Evolutionary conservation across 2,329 filamentous ascomycete genomes (phyloP).

Genomic region (Daldinia sp.): DNA sequence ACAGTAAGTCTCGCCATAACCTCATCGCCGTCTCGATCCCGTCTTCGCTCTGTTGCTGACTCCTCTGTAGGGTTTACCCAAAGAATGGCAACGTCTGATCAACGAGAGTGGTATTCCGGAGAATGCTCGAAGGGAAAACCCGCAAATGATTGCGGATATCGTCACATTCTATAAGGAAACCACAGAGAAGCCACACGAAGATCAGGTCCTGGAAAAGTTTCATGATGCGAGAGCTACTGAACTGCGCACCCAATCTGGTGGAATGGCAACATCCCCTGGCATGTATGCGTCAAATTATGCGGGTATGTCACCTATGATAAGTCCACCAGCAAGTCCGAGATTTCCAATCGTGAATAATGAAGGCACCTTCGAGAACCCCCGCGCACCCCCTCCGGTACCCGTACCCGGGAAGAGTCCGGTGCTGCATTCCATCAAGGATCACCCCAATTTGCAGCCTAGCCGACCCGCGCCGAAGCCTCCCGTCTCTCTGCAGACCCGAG

Average conservation of each 20-base stretch:
- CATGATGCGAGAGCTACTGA: conserved; percentile 80
- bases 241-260: conserved; percentile 59
- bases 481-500: conserved; percentile 68
- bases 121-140: conserved; percentile 94
- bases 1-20: conserved; percentile 70
- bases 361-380: conserved; percentile 96
- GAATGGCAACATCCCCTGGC: conserved; percentile 63
- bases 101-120: conserved; percentile 96
- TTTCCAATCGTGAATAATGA: conserved; percentile 87
- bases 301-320: conserved; percentile 73
- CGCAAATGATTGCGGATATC: conserved; percentile 94
- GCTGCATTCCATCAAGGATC: conserved; percentile 61
- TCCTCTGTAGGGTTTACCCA: conserved; percentile 80
- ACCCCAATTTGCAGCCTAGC: conserved; percentile 76
- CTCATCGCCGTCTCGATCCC: conserved; percentile 20
- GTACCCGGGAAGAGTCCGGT: conserved; percentile 61
- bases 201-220: conserved; percentile 96
- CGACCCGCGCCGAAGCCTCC: conserved; percentile 92
- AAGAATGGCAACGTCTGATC: conserved; percentile 97
- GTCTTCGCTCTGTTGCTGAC: conserved; percentile 37
- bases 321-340: conserved; percentile 84
- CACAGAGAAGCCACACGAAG: conserved; percentile 81
- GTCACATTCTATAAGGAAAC: conserved; percentile 98
- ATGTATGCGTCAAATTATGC: conserved; percentile 68
- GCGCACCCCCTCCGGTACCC: conserved; percentile 91